Evolutionary conservation across 2,329 filamentous ascomycete genomes (phyloP).

Genomic region (Monilinia laxa): DNA sequence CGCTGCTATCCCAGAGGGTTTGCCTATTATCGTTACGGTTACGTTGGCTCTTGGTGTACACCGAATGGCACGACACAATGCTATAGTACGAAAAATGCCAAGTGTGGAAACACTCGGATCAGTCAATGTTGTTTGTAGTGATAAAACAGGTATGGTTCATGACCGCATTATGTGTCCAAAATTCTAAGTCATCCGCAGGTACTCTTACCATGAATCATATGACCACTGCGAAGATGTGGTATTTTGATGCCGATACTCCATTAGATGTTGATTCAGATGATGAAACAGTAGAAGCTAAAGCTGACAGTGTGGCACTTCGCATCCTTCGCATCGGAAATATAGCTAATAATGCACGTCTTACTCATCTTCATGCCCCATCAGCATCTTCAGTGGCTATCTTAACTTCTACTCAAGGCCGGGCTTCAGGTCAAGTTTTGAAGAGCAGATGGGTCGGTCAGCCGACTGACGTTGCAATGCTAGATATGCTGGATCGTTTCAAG

Average conservation of each 20-base stretch:
- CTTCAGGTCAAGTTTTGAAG: slow-evolving; percentile 60
- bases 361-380: slow-evolving; percentile 68
- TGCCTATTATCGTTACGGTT: slow-evolving; percentile 97
- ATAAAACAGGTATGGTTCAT: slow-evolving; percentile 73
- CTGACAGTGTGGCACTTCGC: slow-evolving; percentile 72
- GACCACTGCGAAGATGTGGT: slow-evolving; percentile 96
- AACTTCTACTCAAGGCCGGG: slow-evolving; percentile 71
- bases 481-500: slow-evolving; percentile 84
- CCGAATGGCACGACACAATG: slow-evolving; percentile 91
- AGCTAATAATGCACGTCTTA: slow-evolving; percentile 87
- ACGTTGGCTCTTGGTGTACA: slow-evolving; percentile 92
- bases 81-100: slow-evolving; percentile 91
- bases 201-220: slow-evolving; percentile 98
- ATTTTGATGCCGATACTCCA: slow-evolving; percentile 66
- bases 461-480: slow-evolving; percentile 95
- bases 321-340: slow-evolving; percentile 93
- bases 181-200: slow-evolving; percentile 48
- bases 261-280: slow-evolving; percentile 52
- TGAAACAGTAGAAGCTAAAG: slow-evolving; percentile 54
- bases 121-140: slow-evolving; percentile 99
- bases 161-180: slow-evolving; percentile 11
- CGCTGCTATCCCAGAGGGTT: slow-evolving; percentile 90
- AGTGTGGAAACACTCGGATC: slow-evolving; percentile 97
- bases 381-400: slow-evolving; percentile 74
- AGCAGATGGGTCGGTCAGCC: slow-evolving; percentile 96